Percentiles rank a stretch among this genome's conserved stretches.
Evolutionary conservation across 805 yeast species (phyloP).

Genomic region (Phaffomyces antillensis): DNA sequence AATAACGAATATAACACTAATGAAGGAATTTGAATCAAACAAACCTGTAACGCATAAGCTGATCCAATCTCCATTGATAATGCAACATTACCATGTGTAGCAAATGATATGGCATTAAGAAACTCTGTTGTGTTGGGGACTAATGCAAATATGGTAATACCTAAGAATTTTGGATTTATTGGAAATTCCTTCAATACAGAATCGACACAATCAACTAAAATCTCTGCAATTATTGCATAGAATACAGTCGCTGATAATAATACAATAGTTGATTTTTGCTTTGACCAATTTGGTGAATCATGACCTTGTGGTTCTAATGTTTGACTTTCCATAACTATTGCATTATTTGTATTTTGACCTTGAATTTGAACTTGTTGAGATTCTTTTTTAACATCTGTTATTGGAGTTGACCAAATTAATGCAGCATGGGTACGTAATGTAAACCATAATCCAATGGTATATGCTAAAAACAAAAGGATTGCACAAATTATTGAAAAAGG

Average conservation of each 20-base stretch:
- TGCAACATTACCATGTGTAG: constrained; percentile 93
- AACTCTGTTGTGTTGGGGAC: constrained; percentile 98
- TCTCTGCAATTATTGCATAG: constrained; percentile 92
- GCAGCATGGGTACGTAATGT: constrained; percentile 96
- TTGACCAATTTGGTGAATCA: constrained; percentile 97
- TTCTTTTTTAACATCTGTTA: constrained; percentile 24
- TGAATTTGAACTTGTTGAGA: neutral
- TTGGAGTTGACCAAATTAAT: constrained; percentile 81
- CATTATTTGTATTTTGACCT: neutral
- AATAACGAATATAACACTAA: constrained; percentile 70
- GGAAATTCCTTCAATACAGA: constrained; percentile 70
- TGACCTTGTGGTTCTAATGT: constrained; percentile 47
- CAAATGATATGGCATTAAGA: constrained; percentile 93
- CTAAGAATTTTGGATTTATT: constrained; percentile 86
- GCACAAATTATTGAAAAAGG: constrained; percentile 85
- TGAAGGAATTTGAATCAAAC: constrained; percentile 87
- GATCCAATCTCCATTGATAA: constrained; percentile 96
- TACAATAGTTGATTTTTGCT: constrained; percentile 74
- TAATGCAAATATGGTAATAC: constrained; percentile 88
- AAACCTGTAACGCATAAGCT: constrained; percentile 95
- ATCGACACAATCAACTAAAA: constrained; percentile 90
- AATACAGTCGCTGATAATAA: constrained; percentile 76
- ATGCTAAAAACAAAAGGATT: constrained; percentile 70
- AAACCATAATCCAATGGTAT: constrained; percentile 83
- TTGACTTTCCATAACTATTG: too few relatives aligned